Conservation (phyloP, 306 rosid genomes). For the Pterocarpus santalinus region DNA sequence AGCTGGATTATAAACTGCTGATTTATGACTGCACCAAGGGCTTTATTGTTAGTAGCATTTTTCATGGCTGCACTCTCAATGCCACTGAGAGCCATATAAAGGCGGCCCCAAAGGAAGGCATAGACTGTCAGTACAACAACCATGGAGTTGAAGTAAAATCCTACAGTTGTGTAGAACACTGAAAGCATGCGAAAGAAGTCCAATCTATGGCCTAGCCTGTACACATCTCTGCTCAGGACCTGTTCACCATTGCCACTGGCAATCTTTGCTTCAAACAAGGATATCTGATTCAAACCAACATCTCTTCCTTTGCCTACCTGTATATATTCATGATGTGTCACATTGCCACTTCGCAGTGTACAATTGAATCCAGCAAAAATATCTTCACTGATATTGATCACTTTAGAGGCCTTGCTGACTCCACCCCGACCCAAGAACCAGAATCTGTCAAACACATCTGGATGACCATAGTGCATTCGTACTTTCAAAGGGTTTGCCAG, state of each 20-base stretch:
- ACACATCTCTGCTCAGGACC: conserved; percentile 90
- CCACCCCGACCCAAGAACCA: conserved; percentile 95
- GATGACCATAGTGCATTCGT: conserved; percentile 98
- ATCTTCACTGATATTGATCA: conserved; percentile 96
- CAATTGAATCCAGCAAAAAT: conserved; percentile 98
- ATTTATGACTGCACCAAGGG: conserved; percentile 81
- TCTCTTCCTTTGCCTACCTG: conserved; percentile 99
- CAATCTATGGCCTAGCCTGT: conserved; percentile 93
- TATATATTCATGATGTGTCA: conserved; percentile 95
- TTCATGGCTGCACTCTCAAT: conserved; percentile 55
- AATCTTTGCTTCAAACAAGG: conserved; percentile 96
- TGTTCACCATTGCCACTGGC: conserved; percentile 99
- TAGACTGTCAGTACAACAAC: conserved; percentile 75
- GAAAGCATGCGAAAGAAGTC: conserved; percentile 99
- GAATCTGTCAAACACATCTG: conserved; percentile 93
- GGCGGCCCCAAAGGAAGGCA: conserved; percentile 94
- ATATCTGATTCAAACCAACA: conserved; percentile 92
- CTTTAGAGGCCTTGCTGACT: conserved; percentile 91
- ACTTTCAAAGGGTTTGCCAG: conserved; percentile 94
- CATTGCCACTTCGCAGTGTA: conserved; percentile 93
- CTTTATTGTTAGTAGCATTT: conserved; percentile 63
- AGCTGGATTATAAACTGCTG: conserved; percentile 94
- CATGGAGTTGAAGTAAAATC: conserved; percentile 85
- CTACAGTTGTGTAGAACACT: conserved; percentile 84
- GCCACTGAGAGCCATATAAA: conserved; percentile 94